Percentiles rank a stretch among this genome's conserved stretches.
Conservation (phyloP, 2,329 filamentous ascomycete species). For the Fusarium falciforme region DNA sequence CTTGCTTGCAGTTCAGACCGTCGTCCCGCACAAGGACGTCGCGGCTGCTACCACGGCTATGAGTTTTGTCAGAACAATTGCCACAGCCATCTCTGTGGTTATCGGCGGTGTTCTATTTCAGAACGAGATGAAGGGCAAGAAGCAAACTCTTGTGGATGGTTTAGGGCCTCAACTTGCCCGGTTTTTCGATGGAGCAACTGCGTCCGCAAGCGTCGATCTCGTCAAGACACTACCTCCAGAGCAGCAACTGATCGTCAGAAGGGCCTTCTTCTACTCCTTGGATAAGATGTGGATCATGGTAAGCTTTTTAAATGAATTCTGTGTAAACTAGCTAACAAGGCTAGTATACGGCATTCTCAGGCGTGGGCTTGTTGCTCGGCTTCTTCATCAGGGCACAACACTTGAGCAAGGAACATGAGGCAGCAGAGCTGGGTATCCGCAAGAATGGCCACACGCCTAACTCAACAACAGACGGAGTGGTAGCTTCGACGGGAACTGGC, state of each 20-base stretch:
- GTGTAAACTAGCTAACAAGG: neutral
- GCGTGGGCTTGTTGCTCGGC: constrained; percentile 24
- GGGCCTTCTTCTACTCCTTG: constrained; percentile 41
- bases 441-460: neutral
- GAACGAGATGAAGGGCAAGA: constrained; percentile 70
- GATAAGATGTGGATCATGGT: constrained; percentile 47
- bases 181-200: constrained; percentile 63
- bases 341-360: constrained; percentile 36
- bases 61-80: constrained; percentile 71
- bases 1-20: constrained; percentile 72
- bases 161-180: constrained; percentile 60
- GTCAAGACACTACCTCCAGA: constrained; percentile 49
- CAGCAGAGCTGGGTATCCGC: constrained; percentile 31
- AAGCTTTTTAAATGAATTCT: neutral
- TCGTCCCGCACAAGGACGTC: constrained; percentile 69
- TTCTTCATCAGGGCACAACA: constrained; percentile 39
- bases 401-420: constrained; percentile 36
- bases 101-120: constrained; percentile 79
- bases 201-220: constrained; percentile 67
- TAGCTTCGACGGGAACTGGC: neutral
- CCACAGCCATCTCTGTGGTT: constrained; percentile 73
- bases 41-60: constrained; percentile 73
- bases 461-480: neutral
- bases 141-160: constrained; percentile 54
- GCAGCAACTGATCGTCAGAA: constrained; percentile 37